Conservation (phyloP, 2,329 filamentous ascomycete genomes). For the Colletotrichum sojae region DNA sequence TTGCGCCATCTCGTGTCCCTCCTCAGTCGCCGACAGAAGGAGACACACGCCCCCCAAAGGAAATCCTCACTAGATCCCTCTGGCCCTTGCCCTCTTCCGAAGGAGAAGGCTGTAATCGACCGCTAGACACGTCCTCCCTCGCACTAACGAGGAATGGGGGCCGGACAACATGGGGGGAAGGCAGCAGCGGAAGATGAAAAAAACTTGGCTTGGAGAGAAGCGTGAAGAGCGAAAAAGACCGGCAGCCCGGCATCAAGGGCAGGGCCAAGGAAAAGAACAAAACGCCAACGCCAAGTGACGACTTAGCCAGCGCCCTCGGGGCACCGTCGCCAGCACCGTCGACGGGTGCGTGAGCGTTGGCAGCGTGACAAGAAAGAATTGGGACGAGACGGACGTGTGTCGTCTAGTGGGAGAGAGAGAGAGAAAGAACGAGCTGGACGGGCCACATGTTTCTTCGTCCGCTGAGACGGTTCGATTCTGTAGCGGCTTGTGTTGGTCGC, state of each 20-base stretch:
- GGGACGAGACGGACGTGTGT: conserved; percentile 10
- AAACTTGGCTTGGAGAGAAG: no score
- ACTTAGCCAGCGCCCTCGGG: no score
- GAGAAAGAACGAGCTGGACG: no score
- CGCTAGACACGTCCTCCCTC: conserved; percentile 27
- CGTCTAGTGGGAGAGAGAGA: background rate
- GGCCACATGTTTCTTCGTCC: background rate
- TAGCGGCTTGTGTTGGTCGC: background rate
- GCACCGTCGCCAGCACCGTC: conserved; percentile 21
- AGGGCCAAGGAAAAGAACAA: background rate
- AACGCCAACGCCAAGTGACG: conserved; percentile 10
- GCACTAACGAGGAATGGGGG: conserved; percentile 1
- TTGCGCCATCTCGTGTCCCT: conserved; percentile 11
- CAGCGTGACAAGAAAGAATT: conserved; percentile 5
- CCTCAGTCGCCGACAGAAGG: background rate
- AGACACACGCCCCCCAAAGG: no score
- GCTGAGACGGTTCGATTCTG: background rate
- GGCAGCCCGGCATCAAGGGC: conserved; percentile 4
- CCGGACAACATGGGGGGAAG: background rate
- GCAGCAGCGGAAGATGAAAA: no score
- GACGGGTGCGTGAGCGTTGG: conserved; percentile 36
- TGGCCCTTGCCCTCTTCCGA: background rate
- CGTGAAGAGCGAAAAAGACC: no score
- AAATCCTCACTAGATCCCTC: no score
- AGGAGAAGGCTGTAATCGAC: conserved; percentile 14